Conservation (phyloP, 441 rosid species). For the Macaranga tanarius region DNA sequence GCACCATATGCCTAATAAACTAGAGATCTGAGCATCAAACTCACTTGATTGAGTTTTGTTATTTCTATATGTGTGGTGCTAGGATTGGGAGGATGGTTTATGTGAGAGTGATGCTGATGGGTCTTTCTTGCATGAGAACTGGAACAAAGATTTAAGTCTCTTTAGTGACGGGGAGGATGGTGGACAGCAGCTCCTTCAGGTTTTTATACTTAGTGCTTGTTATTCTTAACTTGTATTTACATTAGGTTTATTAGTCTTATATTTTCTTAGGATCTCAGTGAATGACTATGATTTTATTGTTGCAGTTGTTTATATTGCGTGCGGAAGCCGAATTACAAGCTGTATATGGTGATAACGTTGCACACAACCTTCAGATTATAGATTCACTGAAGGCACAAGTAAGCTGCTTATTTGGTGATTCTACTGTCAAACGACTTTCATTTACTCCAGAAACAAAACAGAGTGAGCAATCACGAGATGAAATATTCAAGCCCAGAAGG, state of each 20-base stretch:
- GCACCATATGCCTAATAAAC: not conserved
- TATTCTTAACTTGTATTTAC: slow-evolving; percentile 8
- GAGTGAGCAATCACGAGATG: slow-evolving; percentile 48
- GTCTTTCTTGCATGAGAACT: slow-evolving; percentile 80
- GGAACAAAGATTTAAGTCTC: slow-evolving; percentile 82
- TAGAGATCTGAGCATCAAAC: not conserved
- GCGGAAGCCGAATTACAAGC: slow-evolving; percentile 84
- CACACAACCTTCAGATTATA: slow-evolving; percentile 43
- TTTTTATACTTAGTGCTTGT: slow-evolving; percentile 24
- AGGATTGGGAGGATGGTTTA: slow-evolving; percentile 97
- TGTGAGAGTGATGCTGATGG: slow-evolving; percentile 88
- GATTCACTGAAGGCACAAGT: slow-evolving; percentile 57
- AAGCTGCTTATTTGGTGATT: slow-evolving; percentile 57
- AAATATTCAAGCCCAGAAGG: slow-evolving; percentile 74
- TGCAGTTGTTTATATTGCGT: slow-evolving; percentile 79
- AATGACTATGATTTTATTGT: slow-evolving; percentile 19
- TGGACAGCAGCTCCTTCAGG: slow-evolving; percentile 89
- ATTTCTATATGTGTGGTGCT: slow-evolving; percentile 18
- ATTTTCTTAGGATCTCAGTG: not conserved
- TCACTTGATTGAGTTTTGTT: not conserved
- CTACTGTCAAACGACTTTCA: slow-evolving; percentile 44
- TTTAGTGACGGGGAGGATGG: slow-evolving; percentile 78
- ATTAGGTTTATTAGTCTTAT: not conserved
- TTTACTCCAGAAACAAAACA: slow-evolving; percentile 41
- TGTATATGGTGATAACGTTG: slow-evolving; percentile 42